Evolutionary conservation across 2,329 filamentous ascomycete species (phyloP).

Genomic region (Sarocladium kiliense): DNA sequence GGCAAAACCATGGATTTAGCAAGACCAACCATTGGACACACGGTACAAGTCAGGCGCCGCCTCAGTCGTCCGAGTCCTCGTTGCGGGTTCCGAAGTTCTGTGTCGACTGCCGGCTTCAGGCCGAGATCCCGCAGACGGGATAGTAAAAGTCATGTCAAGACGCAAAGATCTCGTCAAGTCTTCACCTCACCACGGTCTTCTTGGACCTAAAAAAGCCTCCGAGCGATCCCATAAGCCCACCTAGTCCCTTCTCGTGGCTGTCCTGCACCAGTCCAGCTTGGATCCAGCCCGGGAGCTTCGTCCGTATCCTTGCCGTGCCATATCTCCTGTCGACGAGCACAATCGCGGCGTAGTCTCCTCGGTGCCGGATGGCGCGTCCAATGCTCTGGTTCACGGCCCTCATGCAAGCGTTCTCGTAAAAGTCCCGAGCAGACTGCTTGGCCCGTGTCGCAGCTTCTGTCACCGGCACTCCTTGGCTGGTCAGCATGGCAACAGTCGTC

Average conservation of each 20-base stretch:
- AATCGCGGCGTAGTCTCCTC: slow-evolving; percentile 84
- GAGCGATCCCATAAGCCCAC: slow-evolving; percentile 53
- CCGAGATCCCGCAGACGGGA: no score
- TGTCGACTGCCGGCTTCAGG: no score
- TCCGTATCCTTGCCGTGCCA: slow-evolving; percentile 63
- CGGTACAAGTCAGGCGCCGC: no score
- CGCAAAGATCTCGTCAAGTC: no score
- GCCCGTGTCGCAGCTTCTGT: slow-evolving; percentile 24
- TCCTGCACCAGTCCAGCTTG: slow-evolving; percentile 56
- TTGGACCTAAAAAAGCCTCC: slow-evolving; percentile 55
- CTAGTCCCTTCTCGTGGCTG: slow-evolving; percentile 46
- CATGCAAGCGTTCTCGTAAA: slow-evolving; percentile 95
- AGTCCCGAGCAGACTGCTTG: slow-evolving; percentile 64
- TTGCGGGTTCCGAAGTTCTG: no score
- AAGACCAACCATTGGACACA: no score
- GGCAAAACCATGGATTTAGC: no score
- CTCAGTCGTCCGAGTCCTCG: no score
- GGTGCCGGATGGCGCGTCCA: slow-evolving; percentile 84
- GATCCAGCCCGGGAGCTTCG: slow-evolving; percentile 89
- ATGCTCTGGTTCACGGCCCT: slow-evolving; percentile 95
- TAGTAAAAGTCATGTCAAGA: no score
- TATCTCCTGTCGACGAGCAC: slow-evolving; percentile 80
- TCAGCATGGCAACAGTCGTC: slow-evolving; percentile 37
- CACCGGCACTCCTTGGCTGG: slow-evolving; percentile 14
- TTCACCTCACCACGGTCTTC: slow-evolving; percentile 16